These are phyloP conservation scores for Scheffersomyces cryptocercus DNA, from an alignment of 1,139 yeast species.

Conservation along the genomic window DNA sequence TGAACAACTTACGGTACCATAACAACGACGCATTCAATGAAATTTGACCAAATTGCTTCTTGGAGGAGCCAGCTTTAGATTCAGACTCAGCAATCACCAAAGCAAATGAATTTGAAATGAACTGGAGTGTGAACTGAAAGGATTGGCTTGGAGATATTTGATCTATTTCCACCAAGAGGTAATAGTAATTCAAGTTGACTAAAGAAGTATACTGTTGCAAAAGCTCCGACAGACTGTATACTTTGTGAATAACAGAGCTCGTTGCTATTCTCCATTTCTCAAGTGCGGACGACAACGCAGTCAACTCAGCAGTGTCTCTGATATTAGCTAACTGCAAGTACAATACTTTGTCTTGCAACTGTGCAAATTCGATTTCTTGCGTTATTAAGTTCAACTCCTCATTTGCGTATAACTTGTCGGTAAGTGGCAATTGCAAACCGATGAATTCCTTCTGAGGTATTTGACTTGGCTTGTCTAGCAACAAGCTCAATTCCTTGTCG, in stretches of 20 bases:
- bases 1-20: conserved; percentile 39
- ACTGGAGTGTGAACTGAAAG: conserved; percentile 44
- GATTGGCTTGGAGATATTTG: conserved; percentile 40
- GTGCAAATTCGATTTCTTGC: conserved; percentile 22
- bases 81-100: conserved; percentile 23
- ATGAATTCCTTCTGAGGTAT: conserved; percentile 27
- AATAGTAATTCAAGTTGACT: conserved; percentile 40
- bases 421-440: conserved; percentile 12
- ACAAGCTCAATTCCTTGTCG: conserved; percentile 40
- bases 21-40: conserved; percentile 20
- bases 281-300: conserved; percentile 23
- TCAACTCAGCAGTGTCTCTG: conserved; percentile 12
- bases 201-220: conserved; percentile 35
- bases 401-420: conserved; percentile 10
- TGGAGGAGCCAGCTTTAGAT: not conserved
- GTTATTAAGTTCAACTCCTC: conserved; percentile 22
- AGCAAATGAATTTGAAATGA: conserved; percentile 42
- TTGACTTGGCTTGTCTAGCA: conserved; percentile 37
- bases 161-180: conserved; percentile 42
- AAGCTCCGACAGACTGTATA: conserved; percentile 23
- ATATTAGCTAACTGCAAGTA: conserved; percentile 16
- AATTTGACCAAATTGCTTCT: conserved; percentile 9
- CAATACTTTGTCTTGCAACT: conserved; percentile 20
- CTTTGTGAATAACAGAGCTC: conserved; percentile 28
- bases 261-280: conserved; percentile 41